These are phyloP conservation scores for Haplographium delicatum DNA, from an alignment of 495 filamentous ascomycete genomes.

Conservation along the genomic window DNA sequence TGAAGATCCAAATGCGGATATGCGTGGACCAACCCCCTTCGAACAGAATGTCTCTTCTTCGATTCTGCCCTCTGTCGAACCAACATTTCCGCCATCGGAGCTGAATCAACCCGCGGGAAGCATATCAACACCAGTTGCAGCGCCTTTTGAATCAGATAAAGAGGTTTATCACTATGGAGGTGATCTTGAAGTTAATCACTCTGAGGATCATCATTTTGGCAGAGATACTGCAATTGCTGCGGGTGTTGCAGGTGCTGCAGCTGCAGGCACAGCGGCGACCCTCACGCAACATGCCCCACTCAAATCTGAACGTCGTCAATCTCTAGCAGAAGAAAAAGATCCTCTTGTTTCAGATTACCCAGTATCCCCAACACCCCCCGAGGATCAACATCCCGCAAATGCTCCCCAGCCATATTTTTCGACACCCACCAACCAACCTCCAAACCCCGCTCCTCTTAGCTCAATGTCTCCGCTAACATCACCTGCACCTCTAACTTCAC, in stretches of 20 bases:
- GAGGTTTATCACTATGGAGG: not conserved
- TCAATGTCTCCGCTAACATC: no score
- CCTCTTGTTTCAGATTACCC: conserved; percentile 28
- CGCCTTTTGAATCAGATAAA: not conserved
- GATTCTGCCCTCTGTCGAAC: not conserved
- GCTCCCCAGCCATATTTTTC: conserved; percentile 17
- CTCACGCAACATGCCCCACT: not conserved
- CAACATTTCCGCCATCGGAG: not conserved
- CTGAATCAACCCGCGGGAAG: not conserved
- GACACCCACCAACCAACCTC: not conserved
- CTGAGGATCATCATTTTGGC: conserved; percentile 1
- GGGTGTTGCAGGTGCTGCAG: conserved; percentile 5
- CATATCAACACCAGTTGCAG: not conserved
- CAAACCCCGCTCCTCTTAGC: conserved; percentile 6
- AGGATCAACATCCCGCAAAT: conserved; percentile 34
- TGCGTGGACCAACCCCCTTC: no score
- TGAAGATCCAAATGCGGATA: conserved; percentile 4
- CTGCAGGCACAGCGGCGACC: not conserved
- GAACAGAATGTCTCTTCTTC: conserved; percentile 6
- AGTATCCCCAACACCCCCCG: conserved; percentile 29
- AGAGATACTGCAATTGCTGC: conserved; percentile 10
- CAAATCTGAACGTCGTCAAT: conserved; percentile 17
- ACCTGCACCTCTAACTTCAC: conserved; percentile 14
- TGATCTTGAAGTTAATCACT: not conserved
- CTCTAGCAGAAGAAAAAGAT: conserved; percentile 41